Evolutionary conservation across 768 basidiomycete genomes (phyloP).

Genomic region (Chalciporus chontae): DNA sequence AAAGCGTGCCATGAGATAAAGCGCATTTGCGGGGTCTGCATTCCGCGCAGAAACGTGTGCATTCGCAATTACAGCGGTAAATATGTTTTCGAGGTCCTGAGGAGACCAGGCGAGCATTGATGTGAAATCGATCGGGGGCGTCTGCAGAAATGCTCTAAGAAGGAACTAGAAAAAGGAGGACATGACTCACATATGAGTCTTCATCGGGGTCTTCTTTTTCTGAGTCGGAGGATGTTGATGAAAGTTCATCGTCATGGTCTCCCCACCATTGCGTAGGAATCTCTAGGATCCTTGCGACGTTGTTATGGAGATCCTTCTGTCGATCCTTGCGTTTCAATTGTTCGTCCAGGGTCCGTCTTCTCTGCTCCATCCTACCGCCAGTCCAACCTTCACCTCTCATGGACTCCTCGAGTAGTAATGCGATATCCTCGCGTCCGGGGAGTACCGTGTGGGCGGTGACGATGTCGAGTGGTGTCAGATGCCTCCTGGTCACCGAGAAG

Average conservation of each 20-base stretch:
- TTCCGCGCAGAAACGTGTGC: constrained; percentile 70
- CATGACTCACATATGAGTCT: constrained; percentile 43
- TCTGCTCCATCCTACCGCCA: constrained; percentile 71
- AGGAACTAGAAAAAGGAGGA: background rate
- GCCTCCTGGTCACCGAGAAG: constrained; percentile 69
- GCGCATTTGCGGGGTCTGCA: constrained; percentile 82
- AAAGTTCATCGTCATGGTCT: constrained; percentile 40
- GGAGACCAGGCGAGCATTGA: constrained; percentile 95
- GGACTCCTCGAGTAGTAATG: constrained; percentile 82
- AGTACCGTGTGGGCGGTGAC: constrained; percentile 79
- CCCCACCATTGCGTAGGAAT: constrained; percentile 68
- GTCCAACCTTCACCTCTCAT: constrained; percentile 86
- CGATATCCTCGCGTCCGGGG: constrained; percentile 81
- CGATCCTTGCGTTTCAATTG: constrained; percentile 50
- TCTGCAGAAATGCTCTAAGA: constrained; percentile 38
- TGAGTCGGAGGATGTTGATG: constrained; percentile 43
- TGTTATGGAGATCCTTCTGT: constrained; percentile 54
- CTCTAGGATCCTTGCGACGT: constrained; percentile 54
- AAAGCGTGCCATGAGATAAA: constrained; percentile 90
- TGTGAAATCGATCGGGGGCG: constrained; percentile 70
- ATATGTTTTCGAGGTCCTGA: constrained; percentile 67
- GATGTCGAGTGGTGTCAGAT: constrained; percentile 85
- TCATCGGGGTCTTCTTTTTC: constrained; percentile 51
- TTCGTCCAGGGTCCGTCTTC: constrained; percentile 57
- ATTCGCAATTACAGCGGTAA: constrained; percentile 77